Percentiles rank a stretch among this genome's conserved stretches.
Evolutionary conservation across 1,284 basidiomycete species (phyloP).

Genomic region (Apiotrichum veenhuisii): DNA sequence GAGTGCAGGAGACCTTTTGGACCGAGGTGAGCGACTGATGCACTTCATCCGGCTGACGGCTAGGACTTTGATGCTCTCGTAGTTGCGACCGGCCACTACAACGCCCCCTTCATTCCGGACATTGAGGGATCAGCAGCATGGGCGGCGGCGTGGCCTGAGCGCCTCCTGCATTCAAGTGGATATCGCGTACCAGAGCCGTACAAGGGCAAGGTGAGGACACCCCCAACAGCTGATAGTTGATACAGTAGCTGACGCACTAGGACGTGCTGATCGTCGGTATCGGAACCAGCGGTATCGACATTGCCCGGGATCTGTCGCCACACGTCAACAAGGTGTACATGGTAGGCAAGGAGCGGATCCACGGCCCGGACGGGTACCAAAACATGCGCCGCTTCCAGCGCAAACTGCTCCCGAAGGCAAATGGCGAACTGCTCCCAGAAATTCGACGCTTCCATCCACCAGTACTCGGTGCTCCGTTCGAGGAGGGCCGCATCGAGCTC

Average conservation of each 20-base stretch:
- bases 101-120: conserved; percentile 43
- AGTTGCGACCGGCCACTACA: conserved; percentile 54
- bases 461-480: conserved; percentile 21
- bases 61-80: conserved; percentile 55
- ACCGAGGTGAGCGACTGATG: conserved; percentile 39
- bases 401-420: conserved; percentile 32
- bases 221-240: too few relatives aligned
- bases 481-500: conserved; percentile 48
- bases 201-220: too few relatives aligned
- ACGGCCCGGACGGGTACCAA: conserved; percentile 27
- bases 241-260: too few relatives aligned
- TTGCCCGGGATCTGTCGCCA: conserved; percentile 43
- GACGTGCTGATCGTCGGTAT: conserved; percentile 55
- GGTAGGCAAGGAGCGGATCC: conserved; percentile 41
- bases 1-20: conserved; percentile 28
- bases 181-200: conserved; percentile 53
- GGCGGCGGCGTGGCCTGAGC: conserved; percentile 46
- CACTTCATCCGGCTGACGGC: background rate
- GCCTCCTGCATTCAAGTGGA: conserved; percentile 52
- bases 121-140: conserved; percentile 50
- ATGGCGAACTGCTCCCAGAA: conserved; percentile 41
- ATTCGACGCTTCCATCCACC: conserved; percentile 43
- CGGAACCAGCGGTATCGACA: conserved; percentile 53
- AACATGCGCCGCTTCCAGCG: conserved; percentile 37
- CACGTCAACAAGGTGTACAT: conserved; percentile 8